phyloP scores from a whole-genome alignment of 2,329 filamentous ascomycete species.

The Magnaporthiopsis rhizophila region DNA sequence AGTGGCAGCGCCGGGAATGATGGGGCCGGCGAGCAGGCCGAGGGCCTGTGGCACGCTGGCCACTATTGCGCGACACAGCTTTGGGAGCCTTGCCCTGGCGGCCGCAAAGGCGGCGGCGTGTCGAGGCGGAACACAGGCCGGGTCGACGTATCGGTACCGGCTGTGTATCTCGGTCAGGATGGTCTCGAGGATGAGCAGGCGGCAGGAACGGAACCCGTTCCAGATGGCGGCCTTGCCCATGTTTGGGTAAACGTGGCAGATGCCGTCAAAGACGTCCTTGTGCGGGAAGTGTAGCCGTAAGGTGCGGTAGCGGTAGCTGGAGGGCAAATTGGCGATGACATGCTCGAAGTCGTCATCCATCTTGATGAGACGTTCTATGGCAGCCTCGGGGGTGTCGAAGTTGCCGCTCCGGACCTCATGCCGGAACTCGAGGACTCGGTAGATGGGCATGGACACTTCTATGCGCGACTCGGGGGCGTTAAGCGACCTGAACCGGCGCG shows the following conservation, averaged over 20 bases:
- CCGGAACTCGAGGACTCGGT: constrained; percentile 37
- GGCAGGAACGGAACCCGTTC: constrained; percentile 38
- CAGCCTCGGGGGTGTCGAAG: constrained; percentile 29
- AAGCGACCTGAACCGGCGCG: constrained; percentile 18
- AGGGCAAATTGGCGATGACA: constrained; percentile 29
- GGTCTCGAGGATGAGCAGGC: constrained; percentile 40
- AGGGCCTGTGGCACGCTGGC: constrained; percentile 43
- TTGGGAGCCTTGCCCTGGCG: constrained; percentile 30
- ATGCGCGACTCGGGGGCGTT: constrained; percentile 31
- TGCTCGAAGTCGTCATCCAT: constrained; percentile 35
- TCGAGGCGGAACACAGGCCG: constrained; percentile 16
- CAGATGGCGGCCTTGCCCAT: constrained; percentile 37
- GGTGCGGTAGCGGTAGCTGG: constrained; percentile 32
- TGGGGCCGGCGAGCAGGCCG: constrained; percentile 27
- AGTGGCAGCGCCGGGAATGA: background rate
- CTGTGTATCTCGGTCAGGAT: constrained; percentile 34
- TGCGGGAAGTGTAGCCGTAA: constrained; percentile 30
- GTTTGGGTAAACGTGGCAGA: constrained; percentile 38
- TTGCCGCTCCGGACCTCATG: constrained; percentile 34
- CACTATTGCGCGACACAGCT: constrained; percentile 32
- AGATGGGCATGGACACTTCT: constrained; percentile 35
- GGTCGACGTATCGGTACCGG: constrained; percentile 20
- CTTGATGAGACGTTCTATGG: constrained; percentile 28
- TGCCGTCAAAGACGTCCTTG: constrained; percentile 30
- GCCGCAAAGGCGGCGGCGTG: constrained; percentile 26